Evolutionary conservation across 495 filamentous ascomycete genomes (phyloP), one percentile per base, ranked within the genome.

Genomic region (Ascodesmis nigricans): DNA sequence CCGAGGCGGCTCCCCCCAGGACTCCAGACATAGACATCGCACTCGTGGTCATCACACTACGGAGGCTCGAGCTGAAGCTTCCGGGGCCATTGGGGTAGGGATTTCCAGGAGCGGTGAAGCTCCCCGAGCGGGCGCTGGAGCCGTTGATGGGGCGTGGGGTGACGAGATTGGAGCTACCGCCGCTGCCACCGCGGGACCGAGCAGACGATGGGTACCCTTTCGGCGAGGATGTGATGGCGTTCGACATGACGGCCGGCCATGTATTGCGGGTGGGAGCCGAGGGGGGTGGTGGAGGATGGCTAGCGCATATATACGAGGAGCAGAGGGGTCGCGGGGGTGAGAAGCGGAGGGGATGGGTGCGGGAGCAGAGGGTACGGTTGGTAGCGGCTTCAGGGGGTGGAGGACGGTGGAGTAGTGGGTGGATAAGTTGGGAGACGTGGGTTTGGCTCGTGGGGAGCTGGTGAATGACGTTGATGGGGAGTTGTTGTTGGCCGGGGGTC

Each of bases 11-110:
- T n/a, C n/a, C n/a, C n/a, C n/a, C n/a, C 38, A 59, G 66, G 36
- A 66, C 51, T 38, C 19, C 36, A 24, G 15, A 28, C 17, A 19
- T 51, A 46, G 37, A 82, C 79, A 78, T 68, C 10, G 77, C 74
- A 5, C 70, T 78, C 4, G 46, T 10, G 65, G 66, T 41, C 65
- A 68, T 30, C 74, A 73, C 24, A 50, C 73, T 80, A 50, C 77
- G 79, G 36, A 95, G 59, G 29, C 91, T 81, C 6, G 83, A 71
- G 49, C 76, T 91, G 61, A 95, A 95, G 60, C 81, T 91, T 5
- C 87, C 90, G 1, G 84, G 82, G 17, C 70, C 72, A 55, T 50
- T 53, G 64, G 11, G 41, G 55, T 58, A 55, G 57, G 45, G 35
- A 43, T 45, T 43, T 31, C 15, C 9, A 13, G 15, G 11, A 10